Evolutionary conservation across 1,139 yeast species (phyloP).

Genomic region (Debaryomyces subglobosus): DNA sequence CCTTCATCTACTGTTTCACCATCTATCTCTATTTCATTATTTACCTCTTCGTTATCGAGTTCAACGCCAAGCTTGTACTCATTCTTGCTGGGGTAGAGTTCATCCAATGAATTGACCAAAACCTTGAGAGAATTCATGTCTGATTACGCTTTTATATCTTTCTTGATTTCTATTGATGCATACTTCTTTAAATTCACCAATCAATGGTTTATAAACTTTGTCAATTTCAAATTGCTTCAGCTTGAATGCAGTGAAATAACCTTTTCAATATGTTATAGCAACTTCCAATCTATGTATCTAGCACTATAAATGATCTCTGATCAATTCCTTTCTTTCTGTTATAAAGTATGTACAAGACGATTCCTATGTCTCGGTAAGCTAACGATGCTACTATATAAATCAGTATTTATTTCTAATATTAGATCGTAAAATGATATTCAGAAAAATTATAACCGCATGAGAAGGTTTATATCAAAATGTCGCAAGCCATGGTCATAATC

Average conservation of each 20-base stretch:
- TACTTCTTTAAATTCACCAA: conserved; percentile 2
- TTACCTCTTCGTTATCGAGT: conserved; percentile 6
- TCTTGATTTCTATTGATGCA: neutral
- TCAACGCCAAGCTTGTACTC: conserved; percentile 9
- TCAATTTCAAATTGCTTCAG: neutral
- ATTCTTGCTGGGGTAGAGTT: conserved; percentile 27
- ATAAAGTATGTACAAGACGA: neutral
- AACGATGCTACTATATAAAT: neutral
- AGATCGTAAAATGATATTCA: neutral
- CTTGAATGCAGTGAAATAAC: neutral
- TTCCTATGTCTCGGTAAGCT: neutral
- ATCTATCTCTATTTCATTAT: neutral
- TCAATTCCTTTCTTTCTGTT: neutral
- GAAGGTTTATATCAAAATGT: neutral
- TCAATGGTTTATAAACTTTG: neutral
- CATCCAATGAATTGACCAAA: conserved; percentile 41
- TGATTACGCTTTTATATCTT: neutral
- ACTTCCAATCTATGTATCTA: neutral
- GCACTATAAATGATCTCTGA: neutral
- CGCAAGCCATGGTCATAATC: neutral
- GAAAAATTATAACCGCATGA: neutral
- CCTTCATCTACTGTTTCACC: conserved; percentile 3
- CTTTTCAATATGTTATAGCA: neutral
- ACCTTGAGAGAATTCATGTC: conserved; percentile 44
- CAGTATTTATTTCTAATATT: neutral